These are phyloP conservation scores for Malania oleifera DNA, from an alignment of 164 flowering plant species.

Conservation along the genomic window DNA sequence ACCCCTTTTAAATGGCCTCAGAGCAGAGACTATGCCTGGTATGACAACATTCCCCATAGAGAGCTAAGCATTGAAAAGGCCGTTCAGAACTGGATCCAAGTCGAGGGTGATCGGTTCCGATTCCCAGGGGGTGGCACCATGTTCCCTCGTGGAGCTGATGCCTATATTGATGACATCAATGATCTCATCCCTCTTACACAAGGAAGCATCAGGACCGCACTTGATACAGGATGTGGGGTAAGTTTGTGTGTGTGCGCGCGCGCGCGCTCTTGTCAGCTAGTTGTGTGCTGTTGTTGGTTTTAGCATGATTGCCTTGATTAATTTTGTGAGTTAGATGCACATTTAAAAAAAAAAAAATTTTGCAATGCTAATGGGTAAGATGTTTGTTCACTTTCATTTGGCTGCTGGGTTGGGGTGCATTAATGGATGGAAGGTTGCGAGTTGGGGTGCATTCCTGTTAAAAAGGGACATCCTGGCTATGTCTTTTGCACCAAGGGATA, in stretches of 20 bases:
- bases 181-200: constrained; percentile 65
- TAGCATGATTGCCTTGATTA: too few relatives aligned
- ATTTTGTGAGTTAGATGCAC: too few relatives aligned
- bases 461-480: constrained; percentile 75
- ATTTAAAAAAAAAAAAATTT: too few relatives aligned
- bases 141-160: constrained; percentile 96
- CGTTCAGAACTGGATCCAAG: constrained; percentile 93
- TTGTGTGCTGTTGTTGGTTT: too few relatives aligned
- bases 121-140: constrained; percentile 98
- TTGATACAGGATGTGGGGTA: constrained; percentile 98
- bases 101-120: constrained; percentile 81
- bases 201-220: constrained; percentile 81
- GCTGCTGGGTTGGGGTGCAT: constrained; percentile 7
- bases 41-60: constrained; percentile 82
- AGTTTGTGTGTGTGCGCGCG: too few relatives aligned
- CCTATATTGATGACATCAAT: constrained; percentile 83
- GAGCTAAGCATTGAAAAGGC: constrained; percentile 98
- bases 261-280: too few relatives aligned
- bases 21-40: constrained; percentile 95
- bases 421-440: constrained; percentile 90
- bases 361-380: background rate
- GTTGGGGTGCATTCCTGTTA: constrained; percentile 91
- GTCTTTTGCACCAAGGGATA: constrained; percentile 99
- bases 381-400: background rate
- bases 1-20: constrained; percentile 97